Evolutionary conservation across 2,329 filamentous ascomycete genomes (phyloP).

Genomic region (Dothideomycetes sp.): DNA sequence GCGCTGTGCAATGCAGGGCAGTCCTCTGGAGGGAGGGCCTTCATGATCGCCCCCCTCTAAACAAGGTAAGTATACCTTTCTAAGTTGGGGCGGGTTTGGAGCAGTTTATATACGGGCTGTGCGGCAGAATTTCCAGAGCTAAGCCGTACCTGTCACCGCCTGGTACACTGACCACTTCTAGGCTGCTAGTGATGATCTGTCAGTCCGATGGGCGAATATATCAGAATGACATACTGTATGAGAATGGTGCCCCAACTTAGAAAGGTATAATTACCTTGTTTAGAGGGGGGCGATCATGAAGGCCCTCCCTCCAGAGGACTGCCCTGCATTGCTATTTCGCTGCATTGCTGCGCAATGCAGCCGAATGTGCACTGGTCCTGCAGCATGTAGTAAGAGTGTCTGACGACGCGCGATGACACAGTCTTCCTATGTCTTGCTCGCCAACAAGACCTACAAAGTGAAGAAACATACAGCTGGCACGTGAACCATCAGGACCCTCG

Average conservation of each 20-base stretch:
- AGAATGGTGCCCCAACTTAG: not conserved
- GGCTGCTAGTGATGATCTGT: not conserved
- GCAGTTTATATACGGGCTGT: too few relatives aligned
- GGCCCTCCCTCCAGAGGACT: not conserved
- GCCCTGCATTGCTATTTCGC: slow-evolving; percentile 9
- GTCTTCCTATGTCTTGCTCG: too few relatives aligned
- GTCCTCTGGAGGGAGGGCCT: not conserved
- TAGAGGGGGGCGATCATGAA: slow-evolving; percentile 3
- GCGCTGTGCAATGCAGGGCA: slow-evolving; percentile 10
- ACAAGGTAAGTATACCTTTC: slow-evolving; percentile 6
- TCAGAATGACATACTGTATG: not conserved
- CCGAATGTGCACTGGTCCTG: too few relatives aligned
- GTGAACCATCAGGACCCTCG: too few relatives aligned
- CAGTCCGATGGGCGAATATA: not conserved
- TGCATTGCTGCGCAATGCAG: too few relatives aligned
- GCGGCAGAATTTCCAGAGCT: not conserved
- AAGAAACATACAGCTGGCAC: too few relatives aligned
- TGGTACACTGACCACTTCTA: not conserved
- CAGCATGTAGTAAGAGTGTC: too few relatives aligned
- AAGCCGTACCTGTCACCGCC: not conserved
- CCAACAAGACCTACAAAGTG: too few relatives aligned
- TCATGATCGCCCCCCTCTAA: slow-evolving; percentile 1
- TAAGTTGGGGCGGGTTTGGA: not conserved
- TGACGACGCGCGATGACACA: too few relatives aligned
- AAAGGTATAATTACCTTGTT: slow-evolving; percentile 6